phyloP scores from a whole-genome alignment of 805 yeast genomes.

The Saturnispora ahearnii region DNA sequence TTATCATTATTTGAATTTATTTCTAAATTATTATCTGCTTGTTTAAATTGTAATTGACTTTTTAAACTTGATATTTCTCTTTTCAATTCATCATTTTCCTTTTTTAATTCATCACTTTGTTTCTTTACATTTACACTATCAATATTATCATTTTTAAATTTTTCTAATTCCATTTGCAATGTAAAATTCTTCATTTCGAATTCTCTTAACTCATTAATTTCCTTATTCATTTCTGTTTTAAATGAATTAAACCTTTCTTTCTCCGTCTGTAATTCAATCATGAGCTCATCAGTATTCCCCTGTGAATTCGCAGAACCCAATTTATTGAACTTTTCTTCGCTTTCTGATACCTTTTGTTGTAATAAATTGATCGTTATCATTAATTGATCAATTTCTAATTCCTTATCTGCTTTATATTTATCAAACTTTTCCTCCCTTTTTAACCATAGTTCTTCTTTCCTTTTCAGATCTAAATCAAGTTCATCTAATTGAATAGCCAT shows the following conservation, averaged over 20 bases:
- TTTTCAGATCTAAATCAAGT: slow-evolving; percentile 38
- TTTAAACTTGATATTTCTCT: background rate
- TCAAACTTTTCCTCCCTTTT: slow-evolving; percentile 38
- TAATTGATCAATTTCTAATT: slow-evolving; percentile 49
- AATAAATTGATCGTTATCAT: slow-evolving; percentile 48
- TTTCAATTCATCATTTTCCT: slow-evolving; percentile 6
- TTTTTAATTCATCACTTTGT: slow-evolving; percentile 1
- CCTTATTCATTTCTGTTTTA: slow-evolving; percentile 12
- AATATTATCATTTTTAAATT: background rate
- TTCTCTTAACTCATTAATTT: slow-evolving; percentile 11
- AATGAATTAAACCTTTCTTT: slow-evolving; percentile 6
- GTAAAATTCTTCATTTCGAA: slow-evolving; percentile 16
- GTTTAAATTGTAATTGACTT: slow-evolving; percentile 2
- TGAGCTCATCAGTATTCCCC: slow-evolving; percentile 1
- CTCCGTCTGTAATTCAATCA: background rate
- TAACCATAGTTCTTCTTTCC: slow-evolving; percentile 35
- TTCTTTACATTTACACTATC: background rate
- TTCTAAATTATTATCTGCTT: background rate
- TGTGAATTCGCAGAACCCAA: background rate
- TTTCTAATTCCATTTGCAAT: slow-evolving; percentile 13
- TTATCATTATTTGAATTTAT: background rate
- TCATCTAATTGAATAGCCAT: slow-evolving; percentile 41
- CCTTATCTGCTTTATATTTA: slow-evolving; percentile 40
- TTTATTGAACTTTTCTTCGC: slow-evolving; percentile 27
- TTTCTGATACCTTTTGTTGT: slow-evolving; percentile 47